These are phyloP conservation scores for Vigna trinervia DNA, from an alignment of 306 rosid genomes.

Conservation along the genomic window DNA sequence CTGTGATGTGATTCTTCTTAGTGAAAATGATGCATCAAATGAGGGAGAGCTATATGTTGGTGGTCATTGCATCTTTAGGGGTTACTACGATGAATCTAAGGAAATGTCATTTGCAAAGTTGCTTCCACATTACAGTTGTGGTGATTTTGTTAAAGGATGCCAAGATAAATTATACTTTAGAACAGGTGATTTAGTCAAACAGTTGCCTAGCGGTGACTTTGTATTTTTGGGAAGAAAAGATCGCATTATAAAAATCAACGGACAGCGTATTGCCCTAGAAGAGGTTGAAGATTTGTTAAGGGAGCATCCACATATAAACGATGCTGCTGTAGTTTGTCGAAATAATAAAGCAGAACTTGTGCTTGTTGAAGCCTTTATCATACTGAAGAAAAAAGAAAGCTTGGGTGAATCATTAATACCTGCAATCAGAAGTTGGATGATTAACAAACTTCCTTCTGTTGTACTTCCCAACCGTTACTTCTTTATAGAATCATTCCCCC, in stretches of 20 bases:
- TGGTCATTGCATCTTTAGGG: conserved; percentile 76
- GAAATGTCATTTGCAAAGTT: conserved; percentile 48
- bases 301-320: conserved; percentile 69
- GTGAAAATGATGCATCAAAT: conserved; percentile 55
- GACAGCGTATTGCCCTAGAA: conserved; percentile 81
- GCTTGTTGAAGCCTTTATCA: conserved; percentile 69
- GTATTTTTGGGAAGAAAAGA: conserved; percentile 90
- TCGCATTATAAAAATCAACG: conserved; percentile 76
- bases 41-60: conserved; percentile 84
- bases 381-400: conserved; percentile 58
- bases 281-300: conserved; percentile 78
- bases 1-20: conserved; percentile 73
- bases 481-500: conserved; percentile 69
- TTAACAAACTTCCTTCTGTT: conserved; percentile 62
- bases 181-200: conserved; percentile 82
- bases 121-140: conserved; percentile 46
- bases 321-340: conserved; percentile 70
- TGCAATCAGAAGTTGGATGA: conserved; percentile 75
- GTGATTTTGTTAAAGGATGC: conserved; percentile 44
- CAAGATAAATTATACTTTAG: conserved; percentile 54
- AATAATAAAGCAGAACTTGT: conserved; percentile 54
- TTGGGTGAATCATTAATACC: conserved; percentile 57
- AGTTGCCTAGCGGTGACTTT: conserved; percentile 75
- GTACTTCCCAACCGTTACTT: conserved; percentile 67
- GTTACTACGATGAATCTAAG: conserved; percentile 64